These are phyloP conservation scores for Diphasiastrum complanatum DNA, from an alignment of 83 land plant genomes.

Conservation along the genomic window DNA sequence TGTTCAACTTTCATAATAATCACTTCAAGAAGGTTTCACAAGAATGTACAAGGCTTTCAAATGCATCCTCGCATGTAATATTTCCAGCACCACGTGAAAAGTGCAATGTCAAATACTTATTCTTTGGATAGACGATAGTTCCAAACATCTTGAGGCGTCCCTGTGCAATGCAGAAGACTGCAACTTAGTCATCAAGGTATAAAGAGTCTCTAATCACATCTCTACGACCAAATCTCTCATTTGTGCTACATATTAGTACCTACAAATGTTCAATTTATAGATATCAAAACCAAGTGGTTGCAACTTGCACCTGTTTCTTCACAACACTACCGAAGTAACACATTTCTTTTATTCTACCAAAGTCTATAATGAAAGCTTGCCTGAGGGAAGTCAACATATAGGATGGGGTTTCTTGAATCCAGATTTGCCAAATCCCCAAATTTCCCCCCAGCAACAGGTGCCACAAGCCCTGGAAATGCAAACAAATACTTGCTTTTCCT, in stretches of 20 bases:
- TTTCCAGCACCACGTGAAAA: constrained; percentile 56
- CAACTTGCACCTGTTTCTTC: not conserved
- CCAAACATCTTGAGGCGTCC: constrained; percentile 90
- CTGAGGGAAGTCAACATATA: constrained; percentile 86
- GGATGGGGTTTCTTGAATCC: constrained; percentile 66
- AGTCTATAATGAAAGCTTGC: constrained; percentile 19
- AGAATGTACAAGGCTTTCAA: constrained; percentile 64
- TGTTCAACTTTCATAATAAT: not conserved
- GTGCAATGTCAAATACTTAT: constrained; percentile 77
- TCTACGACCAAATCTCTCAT: not conserved
- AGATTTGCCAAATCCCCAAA: constrained; percentile 78
- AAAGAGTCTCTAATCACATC: not conserved
- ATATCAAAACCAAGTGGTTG: not conserved
- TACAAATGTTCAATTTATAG: not conserved
- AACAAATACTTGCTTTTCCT: constrained; percentile 76
- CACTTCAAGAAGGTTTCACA: not conserved
- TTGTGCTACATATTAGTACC: not conserved
- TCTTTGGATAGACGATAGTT: constrained; percentile 81
- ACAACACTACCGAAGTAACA: not conserved
- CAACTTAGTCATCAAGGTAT: not conserved
- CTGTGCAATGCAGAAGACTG: constrained; percentile 28
- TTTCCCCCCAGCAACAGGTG: constrained; percentile 75
- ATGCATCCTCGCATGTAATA: constrained; percentile 74
- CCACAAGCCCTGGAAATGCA: constrained; percentile 84
- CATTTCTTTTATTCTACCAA: not conserved